These are phyloP conservation scores for Xeromyces bisporus DNA, from an alignment of 495 filamentous ascomycete species.

Conservation along the genomic window DNA sequence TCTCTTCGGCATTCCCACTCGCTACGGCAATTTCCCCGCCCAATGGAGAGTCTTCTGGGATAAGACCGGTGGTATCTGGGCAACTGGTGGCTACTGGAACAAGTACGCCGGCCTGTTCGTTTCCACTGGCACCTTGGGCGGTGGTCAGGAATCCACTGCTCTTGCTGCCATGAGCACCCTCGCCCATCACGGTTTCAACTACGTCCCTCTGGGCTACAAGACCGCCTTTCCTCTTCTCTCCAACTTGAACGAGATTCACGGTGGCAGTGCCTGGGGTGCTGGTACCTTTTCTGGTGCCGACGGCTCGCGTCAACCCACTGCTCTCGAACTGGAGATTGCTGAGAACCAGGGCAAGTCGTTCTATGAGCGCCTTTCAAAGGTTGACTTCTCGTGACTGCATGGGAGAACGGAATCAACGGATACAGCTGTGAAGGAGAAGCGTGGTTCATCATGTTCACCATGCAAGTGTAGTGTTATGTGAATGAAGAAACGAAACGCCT, in stretches of 20 bases:
- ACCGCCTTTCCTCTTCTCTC: conserved; percentile 51
- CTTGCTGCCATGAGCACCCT: conserved; percentile 74
- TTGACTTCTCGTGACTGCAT: conserved; percentile 71
- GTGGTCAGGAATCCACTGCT: conserved; percentile 85
- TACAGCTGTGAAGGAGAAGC: no score
- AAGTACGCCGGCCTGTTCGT: conserved; percentile 92
- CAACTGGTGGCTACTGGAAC: conserved; percentile 57
- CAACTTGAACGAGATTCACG: conserved; percentile 60
- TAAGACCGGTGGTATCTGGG: conserved; percentile 59
- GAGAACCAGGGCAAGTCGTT: conserved; percentile 70
- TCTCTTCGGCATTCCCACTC: conserved; percentile 92
- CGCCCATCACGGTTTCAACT: conserved; percentile 88
- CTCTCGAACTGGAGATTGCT: conserved; percentile 61
- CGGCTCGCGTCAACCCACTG: conserved; percentile 64
- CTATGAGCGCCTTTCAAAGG: conserved; percentile 61
- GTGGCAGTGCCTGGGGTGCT: conserved; percentile 84
- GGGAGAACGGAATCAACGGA: conserved; percentile 30
- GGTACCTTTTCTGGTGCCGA: conserved; percentile 72
- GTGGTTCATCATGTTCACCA: no score
- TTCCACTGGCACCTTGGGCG: conserved; percentile 62
- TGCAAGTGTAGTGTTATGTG: no score
- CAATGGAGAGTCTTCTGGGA: conserved; percentile 94
- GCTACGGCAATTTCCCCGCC: conserved; percentile 94
- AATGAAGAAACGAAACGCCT: no score
- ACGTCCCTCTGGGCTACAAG: conserved; percentile 86